A percentile compares a stretch with the other conserved stretches of the same genome.
These are phyloP conservation scores for Cucumis hystrix DNA, from an alignment of 306 rosid species.

Conservation along the genomic window DNA sequence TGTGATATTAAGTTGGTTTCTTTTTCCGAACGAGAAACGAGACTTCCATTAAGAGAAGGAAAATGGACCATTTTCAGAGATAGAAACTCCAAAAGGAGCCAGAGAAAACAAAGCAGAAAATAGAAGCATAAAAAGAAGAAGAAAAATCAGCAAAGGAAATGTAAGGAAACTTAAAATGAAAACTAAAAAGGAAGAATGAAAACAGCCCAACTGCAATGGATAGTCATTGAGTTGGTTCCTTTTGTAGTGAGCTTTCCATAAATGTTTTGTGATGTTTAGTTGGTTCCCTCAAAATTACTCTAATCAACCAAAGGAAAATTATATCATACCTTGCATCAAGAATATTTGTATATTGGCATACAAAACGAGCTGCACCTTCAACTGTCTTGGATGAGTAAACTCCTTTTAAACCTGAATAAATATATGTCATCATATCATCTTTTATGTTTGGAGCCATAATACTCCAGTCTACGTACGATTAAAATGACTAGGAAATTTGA, in stretches of 20 bases:
- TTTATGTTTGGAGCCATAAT: not conserved
- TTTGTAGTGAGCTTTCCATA: not conserved
- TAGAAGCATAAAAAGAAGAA: no score
- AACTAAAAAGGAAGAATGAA: no score
- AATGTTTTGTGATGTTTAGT: not conserved
- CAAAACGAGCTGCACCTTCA: conserved; percentile 66
- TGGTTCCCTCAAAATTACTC: not conserved
- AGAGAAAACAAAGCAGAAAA: no score
- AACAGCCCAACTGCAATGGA: no score
- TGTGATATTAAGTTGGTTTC: not conserved
- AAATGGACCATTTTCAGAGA: no score
- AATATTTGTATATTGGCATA: conserved; percentile 29
- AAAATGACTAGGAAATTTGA: not conserved
- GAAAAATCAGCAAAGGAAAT: no score
- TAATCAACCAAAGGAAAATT: not conserved
- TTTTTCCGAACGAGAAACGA: not conserved
- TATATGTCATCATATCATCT: not conserved
- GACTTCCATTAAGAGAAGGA: not conserved
- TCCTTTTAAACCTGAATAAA: conserved; percentile 59
- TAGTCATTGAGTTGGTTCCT: not conserved
- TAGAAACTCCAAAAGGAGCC: no score
- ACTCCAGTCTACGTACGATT: not conserved
- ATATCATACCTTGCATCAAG: conserved; percentile 44
- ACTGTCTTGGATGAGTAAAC: conserved; percentile 57
- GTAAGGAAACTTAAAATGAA: no score